phyloP scores from a whole-genome alignment of 257 asterid genomes.

The Oldenlandia corymbosa region DNA sequence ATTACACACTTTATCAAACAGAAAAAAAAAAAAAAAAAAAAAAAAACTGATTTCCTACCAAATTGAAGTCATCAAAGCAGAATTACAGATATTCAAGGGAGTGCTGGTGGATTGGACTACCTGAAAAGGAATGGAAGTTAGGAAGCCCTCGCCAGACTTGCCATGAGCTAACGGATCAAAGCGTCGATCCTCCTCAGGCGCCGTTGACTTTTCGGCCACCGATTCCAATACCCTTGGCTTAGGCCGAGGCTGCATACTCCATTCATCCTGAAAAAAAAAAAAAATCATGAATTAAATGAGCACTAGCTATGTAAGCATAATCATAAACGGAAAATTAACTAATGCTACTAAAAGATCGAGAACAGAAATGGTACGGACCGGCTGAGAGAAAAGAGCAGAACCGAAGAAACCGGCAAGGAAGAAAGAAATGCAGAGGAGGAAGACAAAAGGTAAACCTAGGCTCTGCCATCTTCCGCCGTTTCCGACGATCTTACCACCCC shows the following conservation, averaged over 20 bases:
- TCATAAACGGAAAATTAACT: neutral
- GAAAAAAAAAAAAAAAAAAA: neutral
- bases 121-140: conserved; percentile 69
- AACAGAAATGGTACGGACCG: conserved; percentile 31
- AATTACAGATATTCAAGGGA: neutral
- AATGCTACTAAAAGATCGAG: neutral
- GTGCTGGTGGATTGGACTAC: conserved; percentile 19
- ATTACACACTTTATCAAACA: neutral
- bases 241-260: conserved; percentile 35
- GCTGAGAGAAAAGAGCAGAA: conserved; percentile 62
- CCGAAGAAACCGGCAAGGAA: conserved; percentile 82
- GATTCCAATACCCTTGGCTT: conserved; percentile 35
- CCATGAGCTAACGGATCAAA: conserved; percentile 56
- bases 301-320: neutral
- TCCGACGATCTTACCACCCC: conserved; percentile 38
- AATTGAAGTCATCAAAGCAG: neutral
- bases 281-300: neutral
- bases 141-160: conserved; percentile 49
- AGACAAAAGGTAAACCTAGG: conserved; percentile 55
- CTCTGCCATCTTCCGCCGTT: conserved; percentile 41
- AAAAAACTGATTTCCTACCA: neutral
- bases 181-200: conserved; percentile 24
- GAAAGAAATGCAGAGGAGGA: conserved; percentile 67
- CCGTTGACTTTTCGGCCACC: conserved; percentile 27
- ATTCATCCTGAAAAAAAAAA: conserved; percentile 23